These are phyloP conservation scores for Citrus sp. DNA, from an alignment of 345 rosid species.

Conservation along the genomic window DNA sequence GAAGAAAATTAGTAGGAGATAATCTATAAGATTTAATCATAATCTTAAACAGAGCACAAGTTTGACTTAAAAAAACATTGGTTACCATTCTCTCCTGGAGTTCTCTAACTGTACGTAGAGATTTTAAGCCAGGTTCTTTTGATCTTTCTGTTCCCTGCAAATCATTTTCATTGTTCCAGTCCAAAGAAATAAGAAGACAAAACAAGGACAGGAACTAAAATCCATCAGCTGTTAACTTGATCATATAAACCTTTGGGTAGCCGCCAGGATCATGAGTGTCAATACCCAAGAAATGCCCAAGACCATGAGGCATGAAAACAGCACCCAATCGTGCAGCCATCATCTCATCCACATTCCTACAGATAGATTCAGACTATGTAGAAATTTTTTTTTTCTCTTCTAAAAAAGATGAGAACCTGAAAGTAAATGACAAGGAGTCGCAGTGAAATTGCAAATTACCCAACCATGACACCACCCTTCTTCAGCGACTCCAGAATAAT, in stretches of 20 bases:
- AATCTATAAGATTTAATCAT: background rate
- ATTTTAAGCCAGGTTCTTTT: slow-evolving; percentile 68
- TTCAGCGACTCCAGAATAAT: slow-evolving; percentile 64
- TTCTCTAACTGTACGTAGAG: slow-evolving; percentile 71
- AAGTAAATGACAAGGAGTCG: slow-evolving; percentile 3
- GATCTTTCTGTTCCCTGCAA: slow-evolving; percentile 68
- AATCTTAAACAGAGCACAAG: background rate
- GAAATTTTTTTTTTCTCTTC: background rate
- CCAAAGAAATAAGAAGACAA: slow-evolving; percentile 7
- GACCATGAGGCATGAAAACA: slow-evolving; percentile 94
- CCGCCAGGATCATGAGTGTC: slow-evolving; percentile 98
- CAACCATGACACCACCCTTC: slow-evolving; percentile 57
- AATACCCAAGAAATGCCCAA: slow-evolving; percentile 88
- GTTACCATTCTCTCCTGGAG: slow-evolving; percentile 85
- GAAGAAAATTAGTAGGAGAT: background rate
- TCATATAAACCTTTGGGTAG: slow-evolving; percentile 52
- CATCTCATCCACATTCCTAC: slow-evolving; percentile 76
- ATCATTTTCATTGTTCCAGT: slow-evolving; percentile 8
- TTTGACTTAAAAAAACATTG: slow-evolving; percentile 10
- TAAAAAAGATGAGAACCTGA: slow-evolving; percentile 1
- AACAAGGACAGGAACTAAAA: background rate
- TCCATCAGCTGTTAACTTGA: background rate
- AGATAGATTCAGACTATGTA: slow-evolving; percentile 8
- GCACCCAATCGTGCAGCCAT: slow-evolving; percentile 78
- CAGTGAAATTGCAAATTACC: slow-evolving; percentile 41